Conservation (phyloP, 768 basidiomycete genomes). For the Daedaleopsis sinensis region DNA sequence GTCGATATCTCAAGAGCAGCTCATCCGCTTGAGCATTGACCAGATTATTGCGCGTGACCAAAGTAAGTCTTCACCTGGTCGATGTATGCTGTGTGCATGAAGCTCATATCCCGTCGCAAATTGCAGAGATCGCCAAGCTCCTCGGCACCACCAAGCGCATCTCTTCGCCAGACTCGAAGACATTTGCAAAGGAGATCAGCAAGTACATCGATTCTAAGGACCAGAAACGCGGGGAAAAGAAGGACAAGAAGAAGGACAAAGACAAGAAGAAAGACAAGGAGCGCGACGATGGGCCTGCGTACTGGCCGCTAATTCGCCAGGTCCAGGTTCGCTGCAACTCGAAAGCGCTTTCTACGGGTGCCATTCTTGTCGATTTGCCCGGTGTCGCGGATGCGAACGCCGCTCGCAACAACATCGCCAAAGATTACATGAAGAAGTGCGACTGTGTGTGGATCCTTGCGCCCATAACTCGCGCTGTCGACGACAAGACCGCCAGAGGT, state of each 20-base stretch:
- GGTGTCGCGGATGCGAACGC: conserved; percentile 71
- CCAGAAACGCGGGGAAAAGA: conserved; percentile 49
- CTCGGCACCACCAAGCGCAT: conserved; percentile 60
- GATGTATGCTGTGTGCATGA: too few species aligned
- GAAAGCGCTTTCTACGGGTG: conserved; percentile 57
- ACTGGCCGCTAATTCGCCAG: conserved; percentile 67
- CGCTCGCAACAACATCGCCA: conserved; percentile 62
- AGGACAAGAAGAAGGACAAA: conserved; percentile 40
- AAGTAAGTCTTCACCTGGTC: conserved; percentile 34
- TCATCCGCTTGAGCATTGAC: conserved; percentile 52
- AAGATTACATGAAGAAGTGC: conserved; percentile 68
- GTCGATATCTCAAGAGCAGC: conserved; percentile 46
- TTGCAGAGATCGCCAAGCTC: conserved; percentile 45
- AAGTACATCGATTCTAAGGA: conserved; percentile 71
- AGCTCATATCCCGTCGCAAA: too few species aligned
- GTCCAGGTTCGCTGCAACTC: conserved; percentile 61
- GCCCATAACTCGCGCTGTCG: conserved; percentile 64
- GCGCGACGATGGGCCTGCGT: conserved; percentile 39
- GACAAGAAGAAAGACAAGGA: conserved; percentile 38
- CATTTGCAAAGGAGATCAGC: conserved; percentile 56
- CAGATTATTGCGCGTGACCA: conserved; percentile 52
- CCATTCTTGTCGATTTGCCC: conserved; percentile 64
- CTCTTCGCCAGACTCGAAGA: conserved; percentile 49
- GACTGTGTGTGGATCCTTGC: conserved; percentile 70
- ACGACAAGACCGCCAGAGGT: conserved; percentile 67